Evolutionary conservation across 768 basidiomycete genomes (phyloP), one percentile per base, ranked within the genome.

Genomic region (Leucocoprinus sp.): DNA sequence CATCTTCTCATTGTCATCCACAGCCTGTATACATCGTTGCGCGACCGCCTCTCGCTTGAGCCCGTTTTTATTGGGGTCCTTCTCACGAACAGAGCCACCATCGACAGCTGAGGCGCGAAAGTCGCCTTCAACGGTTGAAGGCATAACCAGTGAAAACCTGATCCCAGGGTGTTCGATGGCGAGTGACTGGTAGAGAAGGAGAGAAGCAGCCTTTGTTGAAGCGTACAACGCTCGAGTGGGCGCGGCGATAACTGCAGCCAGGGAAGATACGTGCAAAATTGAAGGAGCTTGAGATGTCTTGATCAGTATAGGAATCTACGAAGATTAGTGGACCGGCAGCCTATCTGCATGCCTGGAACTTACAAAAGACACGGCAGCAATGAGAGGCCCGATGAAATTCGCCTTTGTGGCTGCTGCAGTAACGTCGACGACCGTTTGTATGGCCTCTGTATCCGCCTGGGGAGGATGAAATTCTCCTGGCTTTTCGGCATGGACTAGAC

Each of bases 141-240:
- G 86, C 2, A 88, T 59, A 54, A 84, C 54, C 46, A 68, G 67
- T 0, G 79, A 70, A 60, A 89, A 90, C 0, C 62, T 37, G 52
- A 93, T 76, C 2, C 62, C 56, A 5, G 86, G 84, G 50, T 91
- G 82, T 53, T 92, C 90, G 49, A 90, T 84, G 3, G 88, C 67
- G 24, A 92, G 76, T 0, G 83, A 71, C 60, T 87, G 85, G 60
- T 80, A 91, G 45, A 93, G 78, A 4, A 82, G 51, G 22, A 88
- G 73, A 1, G 84, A 79, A 0, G 91, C 85, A 2, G 83, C 71
- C 60, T 97, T 96, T 8, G 84, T 87, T 2, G 90, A 78, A 0
- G 75, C 79, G 58, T 97, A 97, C 27, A 97, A 64, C 0, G 87
- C 67, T 5, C 93, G 82, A 0, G 87, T 91, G 0, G 93, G 93